Percentiles rank a stretch among this genome's conserved stretches.
These are phyloP conservation scores for Kodamaea fukazawae DNA, from an alignment of 805 yeast genomes.

Conservation along the genomic window DNA sequence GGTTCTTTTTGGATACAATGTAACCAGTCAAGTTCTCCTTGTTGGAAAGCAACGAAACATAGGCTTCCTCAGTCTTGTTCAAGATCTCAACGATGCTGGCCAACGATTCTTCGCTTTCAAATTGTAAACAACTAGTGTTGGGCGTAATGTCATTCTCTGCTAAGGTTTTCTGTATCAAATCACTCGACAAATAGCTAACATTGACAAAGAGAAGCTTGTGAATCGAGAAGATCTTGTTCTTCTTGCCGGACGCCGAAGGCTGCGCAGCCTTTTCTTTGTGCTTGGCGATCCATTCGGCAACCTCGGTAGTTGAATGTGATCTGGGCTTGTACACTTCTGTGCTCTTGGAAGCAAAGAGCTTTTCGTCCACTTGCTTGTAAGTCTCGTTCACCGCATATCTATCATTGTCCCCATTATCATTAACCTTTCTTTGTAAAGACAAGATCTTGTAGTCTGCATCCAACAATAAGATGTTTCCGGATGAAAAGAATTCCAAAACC, in stretches of 20 bases:
- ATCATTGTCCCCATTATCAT: slow-evolving; percentile 63
- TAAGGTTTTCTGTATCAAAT: slow-evolving; percentile 63
- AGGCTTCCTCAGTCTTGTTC: slow-evolving; percentile 44
- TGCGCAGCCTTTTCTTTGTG: slow-evolving; percentile 28
- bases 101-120: slow-evolving; percentile 26
- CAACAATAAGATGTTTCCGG: slow-evolving; percentile 82
- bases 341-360: slow-evolving; percentile 34
- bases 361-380: slow-evolving; percentile 59
- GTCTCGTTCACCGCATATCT: slow-evolving; percentile 72
- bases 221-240: slow-evolving; percentile 53
- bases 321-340: slow-evolving; percentile 20
- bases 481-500: slow-evolving; percentile 90
- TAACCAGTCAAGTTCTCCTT: slow-evolving; percentile 47
- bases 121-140: slow-evolving; percentile 32
- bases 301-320: slow-evolving; percentile 15
- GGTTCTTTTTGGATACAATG: slow-evolving; percentile 62
- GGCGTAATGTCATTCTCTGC: slow-evolving; percentile 47
- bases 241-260: slow-evolving; percentile 18
- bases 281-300: slow-evolving; percentile 39
- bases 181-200: slow-evolving; percentile 75
- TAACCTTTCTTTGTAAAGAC: slow-evolving; percentile 74
- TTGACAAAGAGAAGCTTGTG: slow-evolving; percentile 68
- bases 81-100: slow-evolving; percentile 40
- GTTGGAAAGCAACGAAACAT: slow-evolving; percentile 33
- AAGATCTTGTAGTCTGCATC: slow-evolving; percentile 67